These are phyloP conservation scores for Penicillium thymicola DNA, from an alignment of 2,329 filamentous ascomycete species.

Conservation along the genomic window DNA sequence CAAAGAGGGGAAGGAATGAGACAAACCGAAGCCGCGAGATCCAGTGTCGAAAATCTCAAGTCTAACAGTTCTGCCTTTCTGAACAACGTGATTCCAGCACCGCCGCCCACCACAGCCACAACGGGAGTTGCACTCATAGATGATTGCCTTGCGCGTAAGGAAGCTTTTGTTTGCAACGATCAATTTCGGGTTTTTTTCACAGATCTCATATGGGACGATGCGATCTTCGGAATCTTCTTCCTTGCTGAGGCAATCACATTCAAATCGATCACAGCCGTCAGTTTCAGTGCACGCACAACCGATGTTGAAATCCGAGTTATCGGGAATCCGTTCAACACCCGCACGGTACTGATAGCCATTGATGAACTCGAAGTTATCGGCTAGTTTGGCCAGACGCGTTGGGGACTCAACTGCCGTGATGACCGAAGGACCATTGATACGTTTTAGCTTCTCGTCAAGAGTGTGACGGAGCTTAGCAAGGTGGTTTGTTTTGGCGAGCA, in stretches of 20 bases:
- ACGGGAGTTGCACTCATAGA: conserved; percentile 40
- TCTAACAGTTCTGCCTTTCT: conserved; percentile 38
- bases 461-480: neutral
- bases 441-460: conserved; percentile 7
- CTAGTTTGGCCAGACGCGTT: conserved; percentile 22
- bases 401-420: conserved; percentile 18
- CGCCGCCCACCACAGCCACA: conserved; percentile 33
- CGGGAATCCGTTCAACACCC: conserved; percentile 27
- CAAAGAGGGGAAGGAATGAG: neutral
- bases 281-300: conserved; percentile 27
- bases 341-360: conserved; percentile 36
- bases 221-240: conserved; percentile 29
- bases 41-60: conserved; percentile 45
- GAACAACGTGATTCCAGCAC: conserved; percentile 45
- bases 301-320: conserved; percentile 24
- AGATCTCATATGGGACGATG: conserved; percentile 33
- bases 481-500: neutral
- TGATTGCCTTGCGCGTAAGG: conserved; percentile 35
- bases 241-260: conserved; percentile 31
- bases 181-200: conserved; percentile 2
- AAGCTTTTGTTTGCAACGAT: conserved; percentile 32
- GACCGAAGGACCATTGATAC: conserved; percentile 28
- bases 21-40: conserved; percentile 41
- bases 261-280: conserved; percentile 22
- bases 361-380: conserved; percentile 39